phyloP scores from a whole-genome alignment of 2,329 filamentous ascomycete species.

The Emergomyces pasteurianus region DNA sequence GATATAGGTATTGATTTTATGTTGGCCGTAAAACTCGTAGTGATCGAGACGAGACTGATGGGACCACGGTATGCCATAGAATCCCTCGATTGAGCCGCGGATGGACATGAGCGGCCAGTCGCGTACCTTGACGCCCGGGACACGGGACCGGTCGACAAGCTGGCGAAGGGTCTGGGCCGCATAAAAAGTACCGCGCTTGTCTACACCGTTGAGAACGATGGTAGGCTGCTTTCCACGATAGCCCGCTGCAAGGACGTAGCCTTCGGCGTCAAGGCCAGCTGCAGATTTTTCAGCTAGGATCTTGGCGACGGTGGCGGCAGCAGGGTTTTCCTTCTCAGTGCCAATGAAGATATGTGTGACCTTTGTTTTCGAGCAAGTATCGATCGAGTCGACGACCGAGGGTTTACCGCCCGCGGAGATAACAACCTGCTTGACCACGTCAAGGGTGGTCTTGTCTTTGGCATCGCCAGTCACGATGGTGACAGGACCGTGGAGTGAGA shows the following conservation, averaged over 20 bases:
- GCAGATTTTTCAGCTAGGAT: conserved; percentile 1
- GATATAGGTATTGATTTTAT: conserved; percentile 17
- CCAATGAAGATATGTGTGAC: not conserved
- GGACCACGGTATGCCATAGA: conserved; percentile 16
- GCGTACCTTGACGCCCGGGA: conserved; percentile 11
- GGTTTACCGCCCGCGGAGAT: not conserved
- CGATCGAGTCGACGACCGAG: not conserved
- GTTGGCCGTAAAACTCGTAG: conserved; percentile 13
- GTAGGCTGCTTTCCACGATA: conserved; percentile 8
- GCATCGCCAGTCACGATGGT: conserved; percentile 13
- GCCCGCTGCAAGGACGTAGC: conserved; percentile 13
- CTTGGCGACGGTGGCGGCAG: not conserved
- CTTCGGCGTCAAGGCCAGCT: conserved; percentile 9
- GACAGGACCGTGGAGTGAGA: conserved; percentile 10
- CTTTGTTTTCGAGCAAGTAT: not conserved
- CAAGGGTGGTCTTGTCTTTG: conserved; percentile 8
- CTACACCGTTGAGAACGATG: conserved; percentile 14
- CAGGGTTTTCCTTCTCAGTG: not conserved
- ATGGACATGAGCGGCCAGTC: conserved; percentile 17
- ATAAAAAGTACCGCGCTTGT: conserved; percentile 13
- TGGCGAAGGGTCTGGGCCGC: conserved; percentile 14
- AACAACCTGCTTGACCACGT: conserved; percentile 6
- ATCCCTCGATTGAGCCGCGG: conserved; percentile 15
- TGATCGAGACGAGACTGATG: conserved; percentile 16
- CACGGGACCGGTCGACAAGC: conserved; percentile 5